Percentiles rank a stretch among this genome's conserved stretches.
These are phyloP conservation scores for Nelumbo lutea DNA, from an alignment of 164 flowering plant species.

Conservation along the genomic window DNA sequence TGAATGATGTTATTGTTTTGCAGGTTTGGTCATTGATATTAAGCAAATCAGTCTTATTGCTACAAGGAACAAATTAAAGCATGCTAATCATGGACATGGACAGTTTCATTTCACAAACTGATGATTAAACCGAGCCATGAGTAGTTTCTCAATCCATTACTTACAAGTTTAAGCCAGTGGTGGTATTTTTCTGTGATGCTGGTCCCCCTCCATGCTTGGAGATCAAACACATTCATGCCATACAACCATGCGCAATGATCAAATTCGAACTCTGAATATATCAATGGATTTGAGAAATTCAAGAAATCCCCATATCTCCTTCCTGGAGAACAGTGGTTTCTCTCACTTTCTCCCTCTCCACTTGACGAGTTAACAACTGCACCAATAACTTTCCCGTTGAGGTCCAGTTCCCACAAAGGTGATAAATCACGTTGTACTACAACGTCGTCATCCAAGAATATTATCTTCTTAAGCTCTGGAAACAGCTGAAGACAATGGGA, in stretches of 20 bases:
- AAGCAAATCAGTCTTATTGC: too few relatives aligned
- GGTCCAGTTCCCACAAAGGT: slow-evolving; percentile 59
- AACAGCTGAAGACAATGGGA: slow-evolving; percentile 49
- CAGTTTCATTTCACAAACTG: too few relatives aligned
- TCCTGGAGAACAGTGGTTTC: slow-evolving; percentile 33
- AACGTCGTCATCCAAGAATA: slow-evolving; percentile 71
- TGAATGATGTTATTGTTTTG: too few relatives aligned
- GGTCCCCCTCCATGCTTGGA: slow-evolving; percentile 60
- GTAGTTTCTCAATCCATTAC: slow-evolving; percentile 7
- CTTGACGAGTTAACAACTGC: slow-evolving; percentile 50
- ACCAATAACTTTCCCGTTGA: slow-evolving; percentile 59
- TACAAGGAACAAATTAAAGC: too few relatives aligned
- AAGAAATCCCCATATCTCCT: slow-evolving; percentile 46
- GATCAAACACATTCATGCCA: slow-evolving; percentile 72
- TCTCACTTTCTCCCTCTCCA: slow-evolving; percentile 11
- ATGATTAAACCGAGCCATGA: not conserved
- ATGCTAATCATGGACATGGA: too few relatives aligned
- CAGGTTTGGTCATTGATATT: too few relatives aligned
- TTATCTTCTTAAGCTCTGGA: slow-evolving; percentile 67
- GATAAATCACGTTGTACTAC: slow-evolving; percentile 70
- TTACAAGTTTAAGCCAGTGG: slow-evolving; percentile 58
- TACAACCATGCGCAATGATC: slow-evolving; percentile 59
- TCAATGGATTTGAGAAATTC: slow-evolving; percentile 47
- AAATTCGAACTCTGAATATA: slow-evolving; percentile 34
- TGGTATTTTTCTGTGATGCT: slow-evolving; percentile 48